Conservation (phyloP, 176 grass and related monocot genomes). For the Musa troglodytarum region DNA sequence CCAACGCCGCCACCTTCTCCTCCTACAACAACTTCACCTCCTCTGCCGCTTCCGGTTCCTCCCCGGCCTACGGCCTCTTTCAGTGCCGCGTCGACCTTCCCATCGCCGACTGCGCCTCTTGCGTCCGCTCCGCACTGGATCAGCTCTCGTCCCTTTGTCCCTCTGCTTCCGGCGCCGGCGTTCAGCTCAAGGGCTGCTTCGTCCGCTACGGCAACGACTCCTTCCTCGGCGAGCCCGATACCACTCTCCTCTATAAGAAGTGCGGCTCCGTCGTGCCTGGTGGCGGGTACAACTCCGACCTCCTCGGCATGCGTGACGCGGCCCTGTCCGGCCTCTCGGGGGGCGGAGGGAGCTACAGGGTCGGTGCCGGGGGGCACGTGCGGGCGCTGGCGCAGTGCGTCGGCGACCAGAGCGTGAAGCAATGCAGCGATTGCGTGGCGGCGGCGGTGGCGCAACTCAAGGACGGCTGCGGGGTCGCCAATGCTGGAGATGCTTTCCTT, state of each 20-base stretch:
- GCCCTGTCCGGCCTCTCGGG: too few species aligned
- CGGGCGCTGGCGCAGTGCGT: too few species aligned
- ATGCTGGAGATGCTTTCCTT: too few species aligned
- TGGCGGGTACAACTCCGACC: too few species aligned
- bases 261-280: not conserved
- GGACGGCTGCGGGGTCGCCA: too few species aligned
- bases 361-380: too few species aligned
- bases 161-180: not conserved
- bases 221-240: not conserved
- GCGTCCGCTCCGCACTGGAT: not conserved
- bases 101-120: not conserved
- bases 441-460: too few species aligned
- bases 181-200: conserved; percentile 1
- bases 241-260: not conserved
- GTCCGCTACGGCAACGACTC: not conserved
- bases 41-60: not conserved
- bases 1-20: not conserved
- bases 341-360: too few species aligned
- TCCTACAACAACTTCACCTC: not conserved
- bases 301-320: too few species aligned
- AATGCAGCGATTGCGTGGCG: too few species aligned
- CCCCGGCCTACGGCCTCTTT: not conserved
- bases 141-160: not conserved
- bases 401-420: too few species aligned
- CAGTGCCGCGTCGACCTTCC: not conserved